Evolutionary conservation across 306 rosid genomes (phyloP), one percentile per base, ranked within the genome.

Genomic region (Fagus crenata): DNA sequence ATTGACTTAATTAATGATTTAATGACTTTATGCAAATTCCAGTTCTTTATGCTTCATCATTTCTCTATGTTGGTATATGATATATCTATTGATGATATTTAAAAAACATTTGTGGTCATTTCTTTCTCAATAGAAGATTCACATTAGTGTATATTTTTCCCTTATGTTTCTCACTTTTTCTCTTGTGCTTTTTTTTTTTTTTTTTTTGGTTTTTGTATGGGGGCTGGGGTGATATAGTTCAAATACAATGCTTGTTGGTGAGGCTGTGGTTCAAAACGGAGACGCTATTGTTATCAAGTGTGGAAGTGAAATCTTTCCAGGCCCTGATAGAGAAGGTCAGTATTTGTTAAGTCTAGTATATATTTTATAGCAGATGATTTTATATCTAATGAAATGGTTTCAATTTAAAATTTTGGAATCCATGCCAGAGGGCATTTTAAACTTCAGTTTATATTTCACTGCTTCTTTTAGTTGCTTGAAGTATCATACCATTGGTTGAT

Each of bases 241-340:
- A 73, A 78, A 79, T 84, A 67, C 85, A 17, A 84, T 93, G 73
- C 78, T 93, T 42, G 96, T 89, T 59, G 92, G 92, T 60, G 93
- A 84, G 74, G 82, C 81, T 77, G 77, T 75, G 56, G 71, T 90
- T 71, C 80, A 79, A 64, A 87, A 51, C 35, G 93, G 80, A 71
- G 89, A 75, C 54, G 73, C 73, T 41, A 53, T 80, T 63, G 72
- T 85, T 77, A 87, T 93, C 80, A 85, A 81, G 83, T 84, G 88
- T 77, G 96, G 97, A 75, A 91, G 89, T 78, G 89, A 90, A 83
- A 89, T 93, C 54, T 53, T 87, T 79, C 77, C 90, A 65, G 93
- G 92, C 70, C 89, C 93, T 65, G 83, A 49, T 73, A 79, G 75
- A 77, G 87, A 91, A 85, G 97, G 96, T 91, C 31, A 74, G 87